A percentile compares a stretch with the other conserved stretches of the same genome.
These are phyloP conservation scores for Gossypium gossypioides DNA, from an alignment of 441 rosid species.

Conservation along the genomic window DNA sequence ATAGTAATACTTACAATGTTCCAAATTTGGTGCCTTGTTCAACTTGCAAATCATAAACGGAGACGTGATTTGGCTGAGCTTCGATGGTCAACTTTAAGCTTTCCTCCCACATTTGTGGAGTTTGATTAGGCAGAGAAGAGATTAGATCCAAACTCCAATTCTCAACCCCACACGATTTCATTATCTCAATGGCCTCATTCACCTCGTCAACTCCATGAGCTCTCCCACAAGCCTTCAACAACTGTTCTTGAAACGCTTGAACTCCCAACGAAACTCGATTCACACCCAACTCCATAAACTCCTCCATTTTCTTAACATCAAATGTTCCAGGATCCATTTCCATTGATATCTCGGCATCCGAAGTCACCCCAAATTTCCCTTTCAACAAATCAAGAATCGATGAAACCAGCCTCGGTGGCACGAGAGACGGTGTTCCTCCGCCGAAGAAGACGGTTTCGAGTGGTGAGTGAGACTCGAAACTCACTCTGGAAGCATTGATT, in stretches of 20 bases:
- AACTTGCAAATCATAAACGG: conserved; percentile 94
- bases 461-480: conserved; percentile 30
- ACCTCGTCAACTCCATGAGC: conserved; percentile 75
- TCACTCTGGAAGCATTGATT: conserved; percentile 46
- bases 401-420: conserved; percentile 59
- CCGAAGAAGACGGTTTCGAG: conserved; percentile 84
- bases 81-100: conserved; percentile 53
- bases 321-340: conserved; percentile 98
- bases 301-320: conserved; percentile 42
- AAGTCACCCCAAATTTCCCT: conserved; percentile 46
- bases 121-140: conserved; percentile 83
- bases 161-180: conserved; percentile 51
- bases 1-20: conserved; percentile 41
- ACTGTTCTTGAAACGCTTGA: conserved; percentile 83
- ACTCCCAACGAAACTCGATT: conserved; percentile 90
- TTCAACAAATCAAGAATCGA: conserved; percentile 51
- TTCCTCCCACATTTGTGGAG: conserved; percentile 74
- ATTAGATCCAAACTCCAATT: conserved; percentile 95
- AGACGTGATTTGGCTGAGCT: conserved; percentile 60
- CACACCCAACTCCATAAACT: conserved; percentile 55
- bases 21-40: conserved; percentile 88
- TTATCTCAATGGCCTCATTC: conserved; percentile 60
- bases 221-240: conserved; percentile 78
- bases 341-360: conserved; percentile 72
- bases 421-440: conserved; percentile 93